A percentile compares a stretch with the other conserved stretches of the same genome.
Conservation (phyloP, 2,329 filamentous ascomycete genomes). For the Colletotrichum chrysophilum region DNA sequence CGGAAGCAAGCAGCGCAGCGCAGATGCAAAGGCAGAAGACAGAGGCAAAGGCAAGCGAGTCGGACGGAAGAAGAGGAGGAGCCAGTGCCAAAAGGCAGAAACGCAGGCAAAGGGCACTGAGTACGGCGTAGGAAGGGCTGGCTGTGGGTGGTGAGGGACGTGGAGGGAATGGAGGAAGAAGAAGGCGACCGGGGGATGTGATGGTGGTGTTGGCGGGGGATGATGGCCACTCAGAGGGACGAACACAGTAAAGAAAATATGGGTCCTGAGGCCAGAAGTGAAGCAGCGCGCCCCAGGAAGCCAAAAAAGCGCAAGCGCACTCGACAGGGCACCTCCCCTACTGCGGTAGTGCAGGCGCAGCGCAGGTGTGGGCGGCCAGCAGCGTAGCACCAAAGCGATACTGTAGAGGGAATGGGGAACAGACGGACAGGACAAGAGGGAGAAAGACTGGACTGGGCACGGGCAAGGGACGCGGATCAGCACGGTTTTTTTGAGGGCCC, state of each 20-base stretch:
- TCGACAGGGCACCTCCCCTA: neutral
- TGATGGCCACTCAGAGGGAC: constrained; percentile 21
- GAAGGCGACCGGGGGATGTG: neutral
- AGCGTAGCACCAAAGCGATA: constrained; percentile 17
- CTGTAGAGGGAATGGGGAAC: neutral
- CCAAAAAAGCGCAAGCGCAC: neutral
- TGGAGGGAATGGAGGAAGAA: neutral
- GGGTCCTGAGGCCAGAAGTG: constrained; percentile 30
- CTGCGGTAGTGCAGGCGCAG: neutral
- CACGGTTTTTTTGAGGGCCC: constrained; percentile 5
- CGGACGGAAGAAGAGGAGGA: constrained; percentile 24
- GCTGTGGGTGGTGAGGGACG: neutral
- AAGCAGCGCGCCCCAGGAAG: constrained; percentile 16
- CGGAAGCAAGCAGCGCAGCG: neutral
- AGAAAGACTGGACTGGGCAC: neutral
- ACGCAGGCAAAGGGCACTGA: neutral
- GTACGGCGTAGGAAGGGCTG: neutral
- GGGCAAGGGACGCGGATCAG: constrained; percentile 9
- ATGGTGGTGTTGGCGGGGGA: constrained; percentile 1
- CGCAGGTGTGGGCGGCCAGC: neutral
- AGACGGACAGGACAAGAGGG: constrained; percentile 1
- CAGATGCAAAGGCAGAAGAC: neutral
- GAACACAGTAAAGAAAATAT: constrained; percentile 24
- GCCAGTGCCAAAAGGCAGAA: constrained; percentile 19
- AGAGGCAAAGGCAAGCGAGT: neutral